phyloP scores from a whole-genome alignment of 495 filamentous ascomycete genomes.

The Penicillium paxilli region DNA sequence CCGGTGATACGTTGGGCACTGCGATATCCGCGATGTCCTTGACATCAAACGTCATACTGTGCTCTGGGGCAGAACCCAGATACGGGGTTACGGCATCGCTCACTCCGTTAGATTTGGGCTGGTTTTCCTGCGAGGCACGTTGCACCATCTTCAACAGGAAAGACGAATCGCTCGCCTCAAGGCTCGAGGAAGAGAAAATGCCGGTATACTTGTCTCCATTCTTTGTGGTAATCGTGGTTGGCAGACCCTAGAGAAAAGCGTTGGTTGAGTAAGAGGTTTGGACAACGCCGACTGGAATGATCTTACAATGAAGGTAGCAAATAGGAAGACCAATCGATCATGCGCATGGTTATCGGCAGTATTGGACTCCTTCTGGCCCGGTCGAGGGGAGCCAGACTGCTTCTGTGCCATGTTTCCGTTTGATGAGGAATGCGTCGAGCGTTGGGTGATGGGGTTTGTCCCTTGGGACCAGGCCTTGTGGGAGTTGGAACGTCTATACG shows the following conservation, averaged over 20 bases:
- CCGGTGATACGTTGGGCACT: conserved; percentile 54
- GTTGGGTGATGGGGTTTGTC: conserved; percentile 66
- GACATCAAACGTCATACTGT: conserved; percentile 75
- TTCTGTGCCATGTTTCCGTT: conserved; percentile 54
- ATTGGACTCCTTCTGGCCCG: conserved; percentile 50
- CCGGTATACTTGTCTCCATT: conserved; percentile 74
- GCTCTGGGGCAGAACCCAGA: conserved; percentile 61
- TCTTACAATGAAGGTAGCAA: conserved; percentile 65
- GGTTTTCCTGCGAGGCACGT: conserved; percentile 51
- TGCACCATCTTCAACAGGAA: conserved; percentile 84
- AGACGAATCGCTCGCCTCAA: conserved; percentile 57
- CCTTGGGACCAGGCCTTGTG: conserved; percentile 65
- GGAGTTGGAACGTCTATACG: conserved; percentile 47
- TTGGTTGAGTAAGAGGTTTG: conserved; percentile 16
- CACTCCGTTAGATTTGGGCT: conserved; percentile 56
- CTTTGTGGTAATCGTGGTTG: conserved; percentile 65
- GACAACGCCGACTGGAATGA: conserved; percentile 2
- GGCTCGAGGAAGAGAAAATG: conserved; percentile 60
- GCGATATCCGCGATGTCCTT: conserved; percentile 72
- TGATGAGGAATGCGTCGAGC: conserved; percentile 47
- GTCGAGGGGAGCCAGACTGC: conserved; percentile 42
- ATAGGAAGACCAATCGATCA: conserved; percentile 63
- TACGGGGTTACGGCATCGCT: conserved; percentile 53
- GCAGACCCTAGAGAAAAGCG: conserved; percentile 58
- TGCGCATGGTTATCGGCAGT: conserved; percentile 63